A percentile compares a stretch with the other conserved stretches of the same genome.
Conservation (phyloP, 164 flowering plant genomes). For the Berberis vulgaris region DNA sequence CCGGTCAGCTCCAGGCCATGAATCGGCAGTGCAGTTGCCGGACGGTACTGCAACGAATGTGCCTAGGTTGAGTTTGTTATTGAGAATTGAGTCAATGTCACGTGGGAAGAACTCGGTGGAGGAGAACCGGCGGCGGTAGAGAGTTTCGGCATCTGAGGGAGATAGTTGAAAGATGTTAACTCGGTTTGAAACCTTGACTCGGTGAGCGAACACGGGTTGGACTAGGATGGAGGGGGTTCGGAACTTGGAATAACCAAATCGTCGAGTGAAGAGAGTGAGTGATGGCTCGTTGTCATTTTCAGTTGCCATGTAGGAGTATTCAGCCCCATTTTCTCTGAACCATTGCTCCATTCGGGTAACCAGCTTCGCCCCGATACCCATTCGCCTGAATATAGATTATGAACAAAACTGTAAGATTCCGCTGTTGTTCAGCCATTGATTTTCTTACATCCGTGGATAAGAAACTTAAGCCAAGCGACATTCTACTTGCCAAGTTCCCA, state of each 20-base stretch:
- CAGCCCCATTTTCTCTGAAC: constrained; percentile 75
- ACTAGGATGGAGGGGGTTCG: constrained; percentile 81
- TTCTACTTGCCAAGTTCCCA: no score
- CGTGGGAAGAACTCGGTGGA: constrained; percentile 93
- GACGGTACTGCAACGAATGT: constrained; percentile 65
- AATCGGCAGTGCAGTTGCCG: constrained; percentile 8
- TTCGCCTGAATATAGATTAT: constrained; percentile 39
- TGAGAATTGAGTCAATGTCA: constrained; percentile 71
- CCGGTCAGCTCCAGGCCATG: constrained; percentile 38
- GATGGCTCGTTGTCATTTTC: constrained; percentile 83
- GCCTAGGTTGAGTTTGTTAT: constrained; percentile 65
- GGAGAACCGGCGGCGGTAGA: constrained; percentile 69
- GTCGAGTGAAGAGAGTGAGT: constrained; percentile 61
- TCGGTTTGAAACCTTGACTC: constrained; percentile 24
- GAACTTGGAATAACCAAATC: constrained; percentile 78
- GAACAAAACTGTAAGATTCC: neutral
- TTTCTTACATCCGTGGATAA: neutral
- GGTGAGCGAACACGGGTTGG: constrained; percentile 91
- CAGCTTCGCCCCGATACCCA: constrained; percentile 74
- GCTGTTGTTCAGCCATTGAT: neutral
- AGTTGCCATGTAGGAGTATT: constrained; percentile 89
- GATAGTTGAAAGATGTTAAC: constrained; percentile 38
- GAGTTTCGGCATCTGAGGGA: constrained; percentile 55
- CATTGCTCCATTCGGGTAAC: constrained; percentile 61
- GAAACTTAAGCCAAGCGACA: no score